Evolutionary conservation across 2,329 filamentous ascomycete genomes (phyloP).

Genomic region (Xylaria sp.): DNA sequence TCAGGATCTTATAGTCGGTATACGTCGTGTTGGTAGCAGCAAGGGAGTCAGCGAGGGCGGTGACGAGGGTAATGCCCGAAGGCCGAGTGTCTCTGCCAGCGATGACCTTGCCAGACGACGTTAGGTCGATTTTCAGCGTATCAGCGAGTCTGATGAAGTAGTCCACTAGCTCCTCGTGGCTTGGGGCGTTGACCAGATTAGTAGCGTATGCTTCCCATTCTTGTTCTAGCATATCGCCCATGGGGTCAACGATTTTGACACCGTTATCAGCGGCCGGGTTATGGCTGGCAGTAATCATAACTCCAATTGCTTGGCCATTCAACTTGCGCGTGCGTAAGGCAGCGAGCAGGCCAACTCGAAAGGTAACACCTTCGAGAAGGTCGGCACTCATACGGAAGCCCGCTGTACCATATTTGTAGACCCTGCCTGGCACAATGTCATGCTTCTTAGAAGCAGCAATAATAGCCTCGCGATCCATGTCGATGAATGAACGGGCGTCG

Average conservation of each 20-base stretch:
- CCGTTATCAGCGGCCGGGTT: conserved; percentile 90
- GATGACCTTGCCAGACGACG: conserved; percentile 76
- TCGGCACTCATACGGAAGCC: conserved; percentile 75
- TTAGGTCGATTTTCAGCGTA: conserved; percentile 76
- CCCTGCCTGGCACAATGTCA: conserved; percentile 60
- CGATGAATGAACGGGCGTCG: conserved; percentile 23
- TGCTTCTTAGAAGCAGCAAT: conserved; percentile 67
- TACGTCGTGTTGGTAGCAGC: conserved; percentile 75
- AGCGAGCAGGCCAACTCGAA: conserved; percentile 88
- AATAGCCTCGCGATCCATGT: conserved; percentile 60
- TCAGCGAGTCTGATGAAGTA: conserved; percentile 78
- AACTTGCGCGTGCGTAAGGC: conserved; percentile 88
- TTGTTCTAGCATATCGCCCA: conserved; percentile 97
- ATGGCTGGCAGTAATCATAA: conserved; percentile 96
- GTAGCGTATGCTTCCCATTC: conserved; percentile 94
- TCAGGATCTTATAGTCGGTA: conserved; percentile 87
- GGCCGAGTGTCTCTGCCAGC: conserved; percentile 93
- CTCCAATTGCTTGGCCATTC: conserved; percentile 87
- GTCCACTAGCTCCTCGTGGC: conserved; percentile 74
- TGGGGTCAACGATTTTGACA: conserved; percentile 94
- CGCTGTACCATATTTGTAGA: conserved; percentile 70
- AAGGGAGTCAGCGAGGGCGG: conserved; percentile 79
- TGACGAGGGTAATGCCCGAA: conserved; percentile 83
- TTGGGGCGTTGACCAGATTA: conserved; percentile 81
- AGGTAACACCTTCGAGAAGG: conserved; percentile 89